A percentile compares a stretch with the other conserved stretches of the same genome.
phyloP scores from a whole-genome alignment of 129 eudicot species.

The Artemisia tridentata region DNA sequence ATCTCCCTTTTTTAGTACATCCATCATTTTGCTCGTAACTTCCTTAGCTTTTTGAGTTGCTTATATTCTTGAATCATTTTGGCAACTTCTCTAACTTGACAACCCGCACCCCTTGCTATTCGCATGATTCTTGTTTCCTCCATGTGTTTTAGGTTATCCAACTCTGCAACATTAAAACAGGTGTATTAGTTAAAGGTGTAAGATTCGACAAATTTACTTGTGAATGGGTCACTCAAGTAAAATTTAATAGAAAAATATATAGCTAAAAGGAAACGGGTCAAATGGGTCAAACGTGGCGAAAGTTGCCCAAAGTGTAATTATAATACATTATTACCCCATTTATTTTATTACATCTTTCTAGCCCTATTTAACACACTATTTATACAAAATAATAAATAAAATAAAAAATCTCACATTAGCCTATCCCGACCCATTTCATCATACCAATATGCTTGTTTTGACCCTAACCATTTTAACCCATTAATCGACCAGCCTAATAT shows the following conservation, averaged over 20 bases:
- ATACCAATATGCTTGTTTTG: background rate
- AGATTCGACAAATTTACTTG: too few species aligned
- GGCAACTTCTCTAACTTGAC: background rate
- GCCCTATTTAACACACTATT: too few species aligned
- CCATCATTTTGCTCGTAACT: slow-evolving; percentile 18
- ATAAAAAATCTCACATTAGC: too few species aligned
- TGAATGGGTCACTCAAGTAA: too few species aligned
- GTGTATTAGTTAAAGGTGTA: too few species aligned
- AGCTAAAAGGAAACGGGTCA: too few species aligned
- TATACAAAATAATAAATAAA: too few species aligned
- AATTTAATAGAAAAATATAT: too few species aligned
- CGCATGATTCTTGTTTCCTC: background rate
- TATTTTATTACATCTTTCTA: too few species aligned
- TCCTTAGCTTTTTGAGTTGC: background rate
- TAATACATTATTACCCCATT: too few species aligned
- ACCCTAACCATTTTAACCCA: background rate
- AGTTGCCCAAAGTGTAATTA: too few species aligned
- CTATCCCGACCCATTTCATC: background rate
- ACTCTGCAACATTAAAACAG: background rate
- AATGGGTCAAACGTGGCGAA: too few species aligned
- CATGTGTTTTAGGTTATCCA: background rate
- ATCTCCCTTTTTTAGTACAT: slow-evolving; percentile 80
- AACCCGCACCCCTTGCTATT: background rate
- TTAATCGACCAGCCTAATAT: background rate
- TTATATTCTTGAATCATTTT: background rate